Conservation (phyloP, 78 protist species). For the Speleostelium caveatum region DNA sequence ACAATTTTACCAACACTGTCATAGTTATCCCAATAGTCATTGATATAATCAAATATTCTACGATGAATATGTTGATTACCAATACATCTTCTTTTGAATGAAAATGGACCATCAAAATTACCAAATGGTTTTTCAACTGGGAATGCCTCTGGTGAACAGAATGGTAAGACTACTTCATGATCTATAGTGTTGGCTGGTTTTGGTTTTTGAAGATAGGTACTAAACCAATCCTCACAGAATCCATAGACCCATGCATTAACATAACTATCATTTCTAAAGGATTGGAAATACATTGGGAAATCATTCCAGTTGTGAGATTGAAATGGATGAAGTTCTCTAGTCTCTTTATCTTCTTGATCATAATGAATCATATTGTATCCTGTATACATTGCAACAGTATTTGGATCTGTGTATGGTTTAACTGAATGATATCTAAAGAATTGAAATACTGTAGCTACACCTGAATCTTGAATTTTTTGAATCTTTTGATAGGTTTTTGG, state of each 20-base stretch:
- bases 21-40: slow-evolving; percentile 40
- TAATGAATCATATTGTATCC: slow-evolving; percentile 45
- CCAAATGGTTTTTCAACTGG: slow-evolving; percentile 40
- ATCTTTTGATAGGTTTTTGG: slow-evolving; percentile 38
- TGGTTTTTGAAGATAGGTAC: neutral
- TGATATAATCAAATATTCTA: slow-evolving; percentile 35
- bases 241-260: slow-evolving; percentile 47
- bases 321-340: neutral
- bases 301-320: slow-evolving; percentile 9
- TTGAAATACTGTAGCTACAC: slow-evolving; percentile 45
- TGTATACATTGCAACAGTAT: slow-evolving; percentile 61
- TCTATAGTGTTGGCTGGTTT: slow-evolving; percentile 13
- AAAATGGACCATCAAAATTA: slow-evolving; percentile 25
- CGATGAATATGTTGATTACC: slow-evolving; percentile 23
- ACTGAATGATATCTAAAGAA: slow-evolving; percentile 73
- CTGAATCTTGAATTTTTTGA: slow-evolving; percentile 14
- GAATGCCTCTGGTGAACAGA: slow-evolving; percentile 49
- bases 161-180: slow-evolving; percentile 61
- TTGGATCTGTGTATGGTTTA: slow-evolving; percentile 31
- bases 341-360: neutral
- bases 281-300: slow-evolving; percentile 49
- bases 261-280: slow-evolving; percentile 66
- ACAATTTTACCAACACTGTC: slow-evolving; percentile 36
- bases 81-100: slow-evolving; percentile 47
- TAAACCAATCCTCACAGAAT: slow-evolving; percentile 68